These are phyloP conservation scores for Tarenaya hassleriana DNA, from an alignment of 345 rosid species.

Conservation along the genomic window DNA sequence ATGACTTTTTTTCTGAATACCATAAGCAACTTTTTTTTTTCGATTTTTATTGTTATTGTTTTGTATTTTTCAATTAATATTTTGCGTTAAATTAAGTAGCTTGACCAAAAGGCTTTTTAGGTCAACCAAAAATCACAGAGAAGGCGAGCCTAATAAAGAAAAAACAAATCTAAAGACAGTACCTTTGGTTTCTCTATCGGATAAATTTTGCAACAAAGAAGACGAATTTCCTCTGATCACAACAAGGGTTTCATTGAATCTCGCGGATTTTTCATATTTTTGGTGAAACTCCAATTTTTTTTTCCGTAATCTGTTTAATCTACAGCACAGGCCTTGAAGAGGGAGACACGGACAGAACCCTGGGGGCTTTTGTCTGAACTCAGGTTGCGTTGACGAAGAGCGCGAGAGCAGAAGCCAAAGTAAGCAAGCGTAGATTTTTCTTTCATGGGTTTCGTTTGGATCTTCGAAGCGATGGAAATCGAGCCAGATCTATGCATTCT, in stretches of 20 bases:
- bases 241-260: background rate
- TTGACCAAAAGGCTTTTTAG: too few relatives aligned
- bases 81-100: too few relatives aligned
- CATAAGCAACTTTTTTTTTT: too few relatives aligned
- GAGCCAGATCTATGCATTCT: conserved; percentile 1
- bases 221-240: too few relatives aligned
- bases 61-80: too few relatives aligned
- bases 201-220: too few relatives aligned
- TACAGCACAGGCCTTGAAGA: background rate
- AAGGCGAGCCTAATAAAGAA: too few relatives aligned
- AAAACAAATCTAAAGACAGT: too few relatives aligned
- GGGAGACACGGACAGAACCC: background rate
- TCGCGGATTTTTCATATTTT: background rate
- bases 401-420: background rate
- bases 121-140: too few relatives aligned
- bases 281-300: background rate
- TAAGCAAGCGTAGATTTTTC: background rate
- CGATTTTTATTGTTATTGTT: too few relatives aligned
- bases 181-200: too few relatives aligned
- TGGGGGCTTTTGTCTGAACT: background rate
- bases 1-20: too few relatives aligned
- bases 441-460: conserved; percentile 15
- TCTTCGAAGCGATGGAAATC: conserved; percentile 20
- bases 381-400: background rate
- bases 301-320: background rate